These are phyloP conservation scores for Salix viminalis DNA, from an alignment of 345 rosid genomes.

Conservation along the genomic window DNA sequence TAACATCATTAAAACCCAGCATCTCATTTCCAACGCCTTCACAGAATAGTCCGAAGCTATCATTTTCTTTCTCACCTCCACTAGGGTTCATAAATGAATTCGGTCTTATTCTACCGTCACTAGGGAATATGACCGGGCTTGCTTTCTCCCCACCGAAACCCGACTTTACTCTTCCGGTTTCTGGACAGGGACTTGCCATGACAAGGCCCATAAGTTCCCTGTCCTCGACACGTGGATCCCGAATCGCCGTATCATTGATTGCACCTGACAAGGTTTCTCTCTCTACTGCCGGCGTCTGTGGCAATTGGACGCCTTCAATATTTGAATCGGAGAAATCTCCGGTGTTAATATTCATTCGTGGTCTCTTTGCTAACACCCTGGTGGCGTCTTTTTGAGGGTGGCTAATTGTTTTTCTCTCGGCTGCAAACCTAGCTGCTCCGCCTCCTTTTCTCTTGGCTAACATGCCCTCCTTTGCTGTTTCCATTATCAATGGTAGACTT, in stretches of 20 bases:
- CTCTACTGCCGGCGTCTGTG: conserved; percentile 8
- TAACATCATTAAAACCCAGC: conserved; percentile 12
- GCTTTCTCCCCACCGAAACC: conserved; percentile 19
- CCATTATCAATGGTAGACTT: not conserved
- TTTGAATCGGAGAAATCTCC: not conserved
- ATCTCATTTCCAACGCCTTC: conserved; percentile 18
- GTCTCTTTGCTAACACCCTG: not conserved
- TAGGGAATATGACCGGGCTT: not conserved
- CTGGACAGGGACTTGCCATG: conserved; percentile 11
- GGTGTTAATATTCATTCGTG: not conserved
- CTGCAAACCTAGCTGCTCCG: conserved; percentile 19
- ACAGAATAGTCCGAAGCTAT: conserved; percentile 11
- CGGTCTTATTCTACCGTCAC: not conserved
- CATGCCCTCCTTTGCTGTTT: conserved; percentile 7
- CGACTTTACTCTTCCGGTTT: conserved; percentile 14
- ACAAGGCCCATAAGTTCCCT: conserved; percentile 13
- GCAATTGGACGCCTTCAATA: not conserved
- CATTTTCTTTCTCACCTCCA: conserved; percentile 10
- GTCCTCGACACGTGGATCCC: conserved; percentile 1
- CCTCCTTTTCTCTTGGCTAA: conserved; percentile 23
- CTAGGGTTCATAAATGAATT: conserved; percentile 2
- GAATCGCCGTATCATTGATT: not conserved
- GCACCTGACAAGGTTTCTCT: conserved; percentile 16
- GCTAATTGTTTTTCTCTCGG: conserved; percentile 19
- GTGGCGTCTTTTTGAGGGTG: not conserved